These are phyloP conservation scores for Ceratobasidium sp. DNA, from an alignment of 1,284 basidiomycete species.

Conservation along the genomic window DNA sequence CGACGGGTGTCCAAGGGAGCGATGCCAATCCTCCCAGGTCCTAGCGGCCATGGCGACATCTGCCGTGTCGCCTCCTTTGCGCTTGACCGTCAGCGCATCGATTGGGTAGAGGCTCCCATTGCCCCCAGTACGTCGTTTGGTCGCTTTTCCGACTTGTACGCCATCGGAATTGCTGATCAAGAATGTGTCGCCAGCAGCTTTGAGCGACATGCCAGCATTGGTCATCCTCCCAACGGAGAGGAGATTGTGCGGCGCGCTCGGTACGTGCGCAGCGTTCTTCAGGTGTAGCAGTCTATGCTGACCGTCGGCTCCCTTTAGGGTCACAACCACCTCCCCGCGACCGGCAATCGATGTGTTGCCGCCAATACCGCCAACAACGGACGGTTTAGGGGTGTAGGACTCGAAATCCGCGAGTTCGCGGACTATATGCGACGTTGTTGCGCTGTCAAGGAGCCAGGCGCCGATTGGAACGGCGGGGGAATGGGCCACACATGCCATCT, in stretches of 20 bases:
- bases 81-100: background rate
- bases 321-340: conserved; percentile 7
- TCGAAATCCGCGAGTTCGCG: background rate
- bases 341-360: conserved; percentile 4
- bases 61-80: background rate
- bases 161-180: background rate
- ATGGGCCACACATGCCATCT: conserved; percentile 21
- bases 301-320: background rate
- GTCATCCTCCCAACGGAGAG: conserved; percentile 5
- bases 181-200: background rate
- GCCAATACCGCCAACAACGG: background rate
- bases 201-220: conserved; percentile 4
- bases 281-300: conserved; percentile 9
- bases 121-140: conserved; percentile 2
- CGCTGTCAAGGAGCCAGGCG: conserved; percentile 17
- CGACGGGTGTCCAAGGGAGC: conserved; percentile 5
- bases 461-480: background rate
- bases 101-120: conserved; percentile 8
- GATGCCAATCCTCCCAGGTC: conserved; percentile 14
- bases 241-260: conserved; percentile 19
- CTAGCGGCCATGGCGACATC: background rate
- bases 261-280: conserved; percentile 8
- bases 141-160: background rate
- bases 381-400: background rate
- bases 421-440: background rate